Base-by-base conservation (phyloP, 495 filamentous ascomycete genomes). In the Penicillium cataractarum region DNA sequence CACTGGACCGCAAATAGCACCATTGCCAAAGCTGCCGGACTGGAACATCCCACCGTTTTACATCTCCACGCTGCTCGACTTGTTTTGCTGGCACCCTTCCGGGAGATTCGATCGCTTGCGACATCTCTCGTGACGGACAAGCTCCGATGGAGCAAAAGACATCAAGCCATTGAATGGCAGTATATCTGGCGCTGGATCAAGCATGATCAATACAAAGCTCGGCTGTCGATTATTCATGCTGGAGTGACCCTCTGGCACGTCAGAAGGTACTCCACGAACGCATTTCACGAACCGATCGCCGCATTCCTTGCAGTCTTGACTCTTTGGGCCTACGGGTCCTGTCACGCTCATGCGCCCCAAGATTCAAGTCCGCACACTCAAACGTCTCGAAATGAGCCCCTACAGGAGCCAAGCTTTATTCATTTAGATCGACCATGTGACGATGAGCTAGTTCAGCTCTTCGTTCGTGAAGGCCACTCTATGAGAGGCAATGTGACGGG, bases 181-280 rank as follows among this genome's bases (percentile, higher is more conserved):
- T 77, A 79, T 49, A 72, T 83, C 21, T 71, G 75, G 54, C 79
- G 79, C 37, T 84, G 83, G 83, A 78, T 80, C 13, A 71, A 71
- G 13, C 74, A 83, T 58, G 80, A 83, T 56, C 80, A 84, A 62
- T 80, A 83, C 64, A 86, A 86, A 65, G 83, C 83, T 19, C 78
- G 83, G 6, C 69, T 86, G 3, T 80, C 82, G 17, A 78, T 84
- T n/a, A 77, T 84, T 5, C 83, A 86, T 60, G 80, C 82, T 7
- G 83, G 83, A 0, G 71, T 75, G 6, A 68, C 78, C 0, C 74
- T 85, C 27, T 84, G 80, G 77, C 79, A 85, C 57, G 67, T 84
- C 3, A 76, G 80, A 21, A 74, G 78, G 19, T 82, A 80, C 58
- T 80, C 81, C 9, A 74, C 70, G 0, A 78, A 76, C 59, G 75